phyloP scores from a whole-genome alignment of 345 rosid genomes.

The Limnanthes douglasii region DNA sequence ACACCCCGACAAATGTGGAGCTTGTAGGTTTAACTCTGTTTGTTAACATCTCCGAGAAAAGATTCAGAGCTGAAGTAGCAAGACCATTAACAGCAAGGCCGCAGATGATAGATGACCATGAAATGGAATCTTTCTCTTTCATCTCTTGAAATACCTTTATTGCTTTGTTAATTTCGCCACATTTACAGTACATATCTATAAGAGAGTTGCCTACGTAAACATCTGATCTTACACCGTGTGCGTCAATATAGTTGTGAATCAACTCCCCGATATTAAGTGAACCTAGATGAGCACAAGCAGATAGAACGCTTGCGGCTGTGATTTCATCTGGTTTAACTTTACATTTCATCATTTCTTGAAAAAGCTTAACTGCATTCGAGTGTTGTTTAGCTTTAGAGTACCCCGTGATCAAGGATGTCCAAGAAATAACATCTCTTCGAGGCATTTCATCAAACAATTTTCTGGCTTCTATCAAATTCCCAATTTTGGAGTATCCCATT shows the following conservation, averaged over 20 bases:
- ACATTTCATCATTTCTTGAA: conserved; percentile 39
- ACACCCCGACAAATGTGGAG: conserved; percentile 36
- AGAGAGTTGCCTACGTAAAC: conserved; percentile 35
- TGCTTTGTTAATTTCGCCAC: conserved; percentile 34
- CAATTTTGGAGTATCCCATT: conserved; percentile 22
- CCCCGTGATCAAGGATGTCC: conserved; percentile 61
- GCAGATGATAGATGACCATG: conserved; percentile 48
- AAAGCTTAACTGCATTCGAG: conserved; percentile 28
- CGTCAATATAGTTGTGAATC: conserved; percentile 25
- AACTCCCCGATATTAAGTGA: conserved; percentile 25
- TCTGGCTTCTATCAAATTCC: conserved; percentile 21
- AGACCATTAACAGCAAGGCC: conserved; percentile 56
- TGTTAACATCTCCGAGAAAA: conserved; percentile 28
- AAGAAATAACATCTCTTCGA: conserved; percentile 39
- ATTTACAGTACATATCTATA: conserved; percentile 48
- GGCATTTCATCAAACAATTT: conserved; percentile 43
- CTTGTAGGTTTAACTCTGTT: conserved; percentile 26
- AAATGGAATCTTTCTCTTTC: conserved; percentile 30
- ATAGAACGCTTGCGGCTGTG: conserved; percentile 39
- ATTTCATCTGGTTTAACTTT: conserved; percentile 39
- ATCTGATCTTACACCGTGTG: conserved; percentile 14
- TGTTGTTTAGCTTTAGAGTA: conserved; percentile 27
- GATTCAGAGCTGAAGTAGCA: conserved; percentile 23
- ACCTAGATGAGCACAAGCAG: conserved; percentile 52
- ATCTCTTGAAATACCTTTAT: conserved; percentile 24